A percentile compares a stretch with the other conserved stretches of the same genome.
phyloP scores from a whole-genome alignment of 2,329 filamentous ascomycete species.

The Aspergillus candidus region DNA sequence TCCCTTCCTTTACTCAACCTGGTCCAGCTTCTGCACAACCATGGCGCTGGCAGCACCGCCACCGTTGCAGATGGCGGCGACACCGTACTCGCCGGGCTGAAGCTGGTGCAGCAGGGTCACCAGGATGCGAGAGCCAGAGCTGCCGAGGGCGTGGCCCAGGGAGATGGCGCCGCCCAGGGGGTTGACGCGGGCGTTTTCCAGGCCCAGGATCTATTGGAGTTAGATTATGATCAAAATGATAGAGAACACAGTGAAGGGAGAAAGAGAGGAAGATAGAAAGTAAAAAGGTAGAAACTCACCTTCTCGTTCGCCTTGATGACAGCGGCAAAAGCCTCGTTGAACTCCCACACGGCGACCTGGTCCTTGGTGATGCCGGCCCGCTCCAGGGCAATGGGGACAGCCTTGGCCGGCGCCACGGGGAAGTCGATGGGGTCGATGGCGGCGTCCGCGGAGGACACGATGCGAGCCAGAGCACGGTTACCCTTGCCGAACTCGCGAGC shows the following conservation, averaged over 20 bases:
- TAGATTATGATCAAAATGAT: slow-evolving; percentile 6
- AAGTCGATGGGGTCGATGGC: slow-evolving; percentile 90
- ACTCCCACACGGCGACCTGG: slow-evolving; percentile 92
- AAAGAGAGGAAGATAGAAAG: background rate
- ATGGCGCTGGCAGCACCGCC: slow-evolving; percentile 87
- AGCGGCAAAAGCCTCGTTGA: slow-evolving; percentile 96
- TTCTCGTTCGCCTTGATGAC: slow-evolving; percentile 94
- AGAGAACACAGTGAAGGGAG: background rate
- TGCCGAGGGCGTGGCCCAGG: slow-evolving; percentile 84
- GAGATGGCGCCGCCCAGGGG: slow-evolving; percentile 86
- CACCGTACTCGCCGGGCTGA: slow-evolving; percentile 86
- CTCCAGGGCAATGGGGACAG: slow-evolving; percentile 81
- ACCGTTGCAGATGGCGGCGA: slow-evolving; percentile 94
- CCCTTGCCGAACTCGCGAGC: slow-evolving; percentile 71
- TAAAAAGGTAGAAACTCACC: too few relatives aligned
- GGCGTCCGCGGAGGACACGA: slow-evolving; percentile 81
- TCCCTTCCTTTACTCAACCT: slow-evolving; percentile 29
- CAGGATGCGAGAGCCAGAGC: slow-evolving; percentile 85
- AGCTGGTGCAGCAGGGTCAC: slow-evolving; percentile 88
- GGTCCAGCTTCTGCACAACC: slow-evolving; percentile 76
- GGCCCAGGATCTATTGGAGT: slow-evolving; percentile 62
- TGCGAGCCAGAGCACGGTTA: slow-evolving; percentile 78
- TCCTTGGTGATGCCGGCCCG: slow-evolving; percentile 86
- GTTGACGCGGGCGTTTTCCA: slow-evolving; percentile 76
- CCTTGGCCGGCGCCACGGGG: slow-evolving; percentile 84